Base-by-base conservation (phyloP, 2,329 filamentous ascomycete species). In the Dendrostoma leiphaemia region DNA sequence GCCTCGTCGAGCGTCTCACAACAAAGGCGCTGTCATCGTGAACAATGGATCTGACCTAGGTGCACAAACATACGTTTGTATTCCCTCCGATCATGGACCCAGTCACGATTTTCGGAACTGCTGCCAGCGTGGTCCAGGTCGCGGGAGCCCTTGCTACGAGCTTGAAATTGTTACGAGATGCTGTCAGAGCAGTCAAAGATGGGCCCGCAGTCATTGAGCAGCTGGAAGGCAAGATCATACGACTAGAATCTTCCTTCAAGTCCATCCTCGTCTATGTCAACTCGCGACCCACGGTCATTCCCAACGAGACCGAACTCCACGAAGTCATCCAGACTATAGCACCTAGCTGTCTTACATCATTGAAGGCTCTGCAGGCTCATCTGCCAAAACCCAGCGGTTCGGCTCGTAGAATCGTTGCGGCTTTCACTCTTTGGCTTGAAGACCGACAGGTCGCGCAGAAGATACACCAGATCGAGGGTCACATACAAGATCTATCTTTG, bases 51-150 rank as follows among this genome's bases (percentile, higher is more conserved):
- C n/a, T n/a, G n/a, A n/a, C n/a, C n/a, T n/a, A n/a, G n/a, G n/a
- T n/a, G n/a, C n/a, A n/a, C n/a, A n/a, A n/a, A n/a, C n/a, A n/a
- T n/a, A n/a, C n/a, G n/a, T n/a, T n/a, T n/a, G n/a, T n/a, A n/a
- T n/a, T n/a, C n/a, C n/a, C n/a, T n/a, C n/a, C n/a, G n/a, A n/a
- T n/a, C n/a, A n/a, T 19, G 29, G 41, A 38, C 13, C 41, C 50
- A 23, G 13, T 52, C 6, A 19, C 24, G 29, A 24, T 17, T 13
- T 29, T 56, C 37, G 43, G 48, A 4, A 10, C 24, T 28, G 37
- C 24, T 3, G 45, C 49, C 13, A 46, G 43, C 24, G 32, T 53
- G 17, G n/a, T 56, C 13, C 53, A 56, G 49, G 35, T 56, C n/a
- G 17, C 51, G 4, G 53, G 49, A 2, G 17, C 6, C 4, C 35